These are phyloP conservation scores for Ocimum tenuiflorum DNA, from an alignment of 257 asterid genomes.

Conservation along the genomic window DNA sequence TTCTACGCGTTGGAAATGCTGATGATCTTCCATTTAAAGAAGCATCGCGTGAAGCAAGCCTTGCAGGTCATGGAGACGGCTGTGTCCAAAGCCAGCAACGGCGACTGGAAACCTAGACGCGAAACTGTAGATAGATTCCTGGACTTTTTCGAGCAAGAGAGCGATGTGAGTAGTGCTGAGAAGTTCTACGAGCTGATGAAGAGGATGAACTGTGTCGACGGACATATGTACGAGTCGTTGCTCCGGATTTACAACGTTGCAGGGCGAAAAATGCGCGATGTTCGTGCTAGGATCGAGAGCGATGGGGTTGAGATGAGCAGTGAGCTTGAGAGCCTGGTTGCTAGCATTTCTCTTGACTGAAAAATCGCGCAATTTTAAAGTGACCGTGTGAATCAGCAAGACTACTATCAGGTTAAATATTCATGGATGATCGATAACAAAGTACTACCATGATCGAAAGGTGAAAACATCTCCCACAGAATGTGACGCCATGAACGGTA, in stretches of 20 bases:
- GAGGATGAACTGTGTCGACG: slow-evolving; percentile 42
- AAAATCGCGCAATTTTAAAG: too few species aligned
- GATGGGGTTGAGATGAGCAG: slow-evolving; percentile 44
- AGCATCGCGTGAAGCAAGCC: slow-evolving; percentile 29
- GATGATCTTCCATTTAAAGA: slow-evolving; percentile 39
- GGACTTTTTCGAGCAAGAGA: slow-evolving; percentile 27
- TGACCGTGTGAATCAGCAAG: too few species aligned
- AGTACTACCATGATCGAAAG: too few species aligned
- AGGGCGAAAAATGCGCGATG: slow-evolving; percentile 29
- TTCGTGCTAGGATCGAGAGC: slow-evolving; percentile 36
- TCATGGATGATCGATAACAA: too few species aligned
- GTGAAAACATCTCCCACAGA: too few species aligned
- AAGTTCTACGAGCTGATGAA: slow-evolving; percentile 48
- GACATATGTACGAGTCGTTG: slow-evolving; percentile 30
- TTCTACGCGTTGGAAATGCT: slow-evolving; percentile 44
- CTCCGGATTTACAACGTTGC: slow-evolving; percentile 46
- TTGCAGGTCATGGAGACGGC: slow-evolving; percentile 43
- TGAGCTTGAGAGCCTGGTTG: slow-evolving; percentile 38
- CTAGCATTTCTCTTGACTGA: too few species aligned
- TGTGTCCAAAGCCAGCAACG: slow-evolving; percentile 6
- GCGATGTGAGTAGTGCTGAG: slow-evolving; percentile 53
- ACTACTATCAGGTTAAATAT: too few species aligned
- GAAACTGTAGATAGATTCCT: slow-evolving; percentile 33
- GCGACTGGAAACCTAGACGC: slow-evolving; percentile 39
- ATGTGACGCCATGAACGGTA: too few species aligned